Percentiles rank a stretch among this genome's conserved stretches.
These are phyloP conservation scores for Wallacemonas sp. DNA, from an alignment of 208 protist species.

Conservation along the genomic window DNA sequence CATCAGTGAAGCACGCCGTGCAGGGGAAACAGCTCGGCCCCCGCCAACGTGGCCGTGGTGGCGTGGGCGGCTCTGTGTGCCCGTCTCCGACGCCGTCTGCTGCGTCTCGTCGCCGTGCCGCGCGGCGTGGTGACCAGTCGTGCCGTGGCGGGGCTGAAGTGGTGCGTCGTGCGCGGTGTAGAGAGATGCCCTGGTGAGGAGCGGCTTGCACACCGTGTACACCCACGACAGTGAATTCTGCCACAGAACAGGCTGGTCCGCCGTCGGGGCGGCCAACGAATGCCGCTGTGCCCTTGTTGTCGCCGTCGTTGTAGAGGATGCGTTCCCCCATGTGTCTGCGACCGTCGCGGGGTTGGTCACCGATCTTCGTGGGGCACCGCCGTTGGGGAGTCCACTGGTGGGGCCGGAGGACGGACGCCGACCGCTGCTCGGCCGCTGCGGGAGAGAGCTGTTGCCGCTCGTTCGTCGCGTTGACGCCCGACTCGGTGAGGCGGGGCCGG, in stretches of 20 bases:
- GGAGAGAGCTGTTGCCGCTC: background rate
- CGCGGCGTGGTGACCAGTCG: background rate
- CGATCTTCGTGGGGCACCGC: too few relatives aligned
- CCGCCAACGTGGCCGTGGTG: too few relatives aligned
- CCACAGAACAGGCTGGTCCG: slow-evolving; percentile 27
- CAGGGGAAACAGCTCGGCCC: too few relatives aligned
- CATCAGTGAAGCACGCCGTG: too few relatives aligned
- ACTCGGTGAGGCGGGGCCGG: background rate
- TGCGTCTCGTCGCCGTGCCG: too few relatives aligned
- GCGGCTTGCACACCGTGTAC: slow-evolving; percentile 24
- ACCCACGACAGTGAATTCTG: slow-evolving; percentile 38
- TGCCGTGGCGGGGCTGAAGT: background rate
- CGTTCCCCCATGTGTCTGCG: too few relatives aligned
- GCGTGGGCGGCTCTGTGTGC: too few relatives aligned
- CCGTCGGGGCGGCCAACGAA: too few relatives aligned
- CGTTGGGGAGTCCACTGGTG: too few relatives aligned
- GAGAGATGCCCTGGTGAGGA: slow-evolving; percentile 7
- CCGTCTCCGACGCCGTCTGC: too few relatives aligned
- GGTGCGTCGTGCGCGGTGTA: background rate
- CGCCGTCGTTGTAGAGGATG: background rate
- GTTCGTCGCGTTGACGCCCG: background rate
- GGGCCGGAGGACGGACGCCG: background rate
- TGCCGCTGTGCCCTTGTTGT: too few relatives aligned
- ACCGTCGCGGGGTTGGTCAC: too few relatives aligned
- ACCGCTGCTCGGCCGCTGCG: background rate